Percentiles rank a stretch among this genome's conserved stretches.
phyloP scores from a whole-genome alignment of 2,329 filamentous ascomycete species.

The Thelonectria discophora region DNA sequence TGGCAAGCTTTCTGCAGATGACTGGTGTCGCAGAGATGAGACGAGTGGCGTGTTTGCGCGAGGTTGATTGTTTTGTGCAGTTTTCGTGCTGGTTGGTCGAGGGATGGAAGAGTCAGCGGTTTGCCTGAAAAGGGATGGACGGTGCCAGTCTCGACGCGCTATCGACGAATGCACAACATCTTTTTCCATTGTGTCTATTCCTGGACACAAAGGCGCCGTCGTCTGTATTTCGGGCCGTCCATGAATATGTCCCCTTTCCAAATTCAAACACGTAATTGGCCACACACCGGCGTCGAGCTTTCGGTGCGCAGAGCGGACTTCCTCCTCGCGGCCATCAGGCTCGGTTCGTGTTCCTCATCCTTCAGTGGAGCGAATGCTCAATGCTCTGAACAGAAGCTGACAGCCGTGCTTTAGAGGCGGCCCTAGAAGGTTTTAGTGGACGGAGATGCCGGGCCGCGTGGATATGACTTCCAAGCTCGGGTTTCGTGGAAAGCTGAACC shows the following conservation, averaged over 20 bases:
- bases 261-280: no score
- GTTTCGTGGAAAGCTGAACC: slow-evolving; percentile 7
- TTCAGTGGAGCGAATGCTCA: slow-evolving; percentile 5
- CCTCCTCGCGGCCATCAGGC: neutral
- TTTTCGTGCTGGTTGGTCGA: neutral
- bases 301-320: neutral
- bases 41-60: neutral
- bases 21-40: neutral
- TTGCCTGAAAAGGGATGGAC: neutral
- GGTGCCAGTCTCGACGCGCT: no score
- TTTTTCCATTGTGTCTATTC: no score
- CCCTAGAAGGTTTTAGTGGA: slow-evolving; percentile 25
- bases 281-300: neutral
- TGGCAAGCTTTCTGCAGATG: neutral
- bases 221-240: no score
- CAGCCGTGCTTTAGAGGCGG: slow-evolving; percentile 9
- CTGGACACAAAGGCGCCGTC: no score
- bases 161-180: no score
- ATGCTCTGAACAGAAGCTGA: neutral
- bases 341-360: slow-evolving; percentile 10
- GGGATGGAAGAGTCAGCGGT: neutral
- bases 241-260: no score
- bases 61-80: neutral
- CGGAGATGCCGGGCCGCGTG: slow-evolving; percentile 24
- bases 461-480: slow-evolving; percentile 17